Base-by-base conservation (phyloP, 768 basidiomycete species). In the Lactifluus rugatus region DNA sequence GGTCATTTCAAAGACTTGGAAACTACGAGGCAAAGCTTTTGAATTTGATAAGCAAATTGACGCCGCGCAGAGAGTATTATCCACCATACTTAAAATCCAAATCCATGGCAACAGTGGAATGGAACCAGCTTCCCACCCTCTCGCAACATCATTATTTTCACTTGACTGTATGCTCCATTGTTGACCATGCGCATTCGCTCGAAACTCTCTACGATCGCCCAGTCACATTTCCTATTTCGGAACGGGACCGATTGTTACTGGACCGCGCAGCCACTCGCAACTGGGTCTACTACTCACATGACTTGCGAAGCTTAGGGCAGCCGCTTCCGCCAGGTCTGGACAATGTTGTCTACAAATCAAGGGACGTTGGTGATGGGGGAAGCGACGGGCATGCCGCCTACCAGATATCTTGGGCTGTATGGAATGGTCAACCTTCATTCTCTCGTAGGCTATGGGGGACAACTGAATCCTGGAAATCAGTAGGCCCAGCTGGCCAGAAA, bases 1-100 rank as follows among this genome's bases (percentile, higher is more conserved):
- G 61, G 26, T 77, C 79, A 1, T 77, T 80, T 59, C 71, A 74
- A 65, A 64, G 55, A 46, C 64, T 78, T 10, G 58, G 17, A 2
- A 5, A 2, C 2, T 1, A 44, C 16, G 54, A 55, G 10, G 48
- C 44, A 28, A 25, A 50, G 6, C 48, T 60, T 5, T 17, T 60
- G 8, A 9, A 36, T 16, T 17, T 16, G 25, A 60, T 60, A n/a
- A 34, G 36, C 6, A 21, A n/a, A 2, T 16, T 60, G 7, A 34
- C 53, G 10, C 58, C 58, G 17, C 2, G 5, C 11, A 46, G 57
- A 34, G 31, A 10, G 3, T 48, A 52, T 32, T 53, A 58, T 37
- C 57, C 51, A 2, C 39, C 32, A 5, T 51, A 53, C 11, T 23
- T 58, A 3, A 28, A 17, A 17, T n/a, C 47, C 0, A 28, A 17